Conservation (phyloP, 495 filamentous ascomycete species). For the Neurospora sp. region DNA sequence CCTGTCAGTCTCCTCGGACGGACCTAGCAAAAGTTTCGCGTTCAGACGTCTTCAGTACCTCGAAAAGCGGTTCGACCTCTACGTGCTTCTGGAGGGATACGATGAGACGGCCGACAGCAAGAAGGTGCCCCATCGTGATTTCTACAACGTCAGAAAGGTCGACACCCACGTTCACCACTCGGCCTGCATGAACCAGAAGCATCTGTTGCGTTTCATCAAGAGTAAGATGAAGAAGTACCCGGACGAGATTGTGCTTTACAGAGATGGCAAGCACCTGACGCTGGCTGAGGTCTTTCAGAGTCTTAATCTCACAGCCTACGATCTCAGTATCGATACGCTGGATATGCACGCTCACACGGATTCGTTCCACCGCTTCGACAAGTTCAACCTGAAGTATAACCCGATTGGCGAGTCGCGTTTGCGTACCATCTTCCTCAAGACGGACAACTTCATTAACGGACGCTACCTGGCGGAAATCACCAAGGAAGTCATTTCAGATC, state of each 20-base stretch:
- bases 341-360: constrained; percentile 99
- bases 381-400: constrained; percentile 99
- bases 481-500: constrained; percentile 93
- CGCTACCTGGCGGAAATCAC: constrained; percentile 96
- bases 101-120: constrained; percentile 98
- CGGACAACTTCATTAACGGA: constrained; percentile 93
- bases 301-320: constrained; percentile 93
- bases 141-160: constrained; percentile 97
- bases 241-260: constrained; percentile 84
- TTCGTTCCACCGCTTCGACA: constrained; percentile 97
- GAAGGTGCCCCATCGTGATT: constrained; percentile 91
- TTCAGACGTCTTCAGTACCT: constrained; percentile 90
- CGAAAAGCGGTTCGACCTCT: constrained; percentile 93
- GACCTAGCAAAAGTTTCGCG: constrained; percentile 92
- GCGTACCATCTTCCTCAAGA: constrained; percentile 94
- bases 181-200: constrained; percentile 99
- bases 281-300: constrained; percentile 91
- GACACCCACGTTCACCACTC: constrained; percentile 99
- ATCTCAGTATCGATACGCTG: constrained; percentile 94
- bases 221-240: constrained; percentile 98
- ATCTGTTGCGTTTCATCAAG: constrained; percentile 95
- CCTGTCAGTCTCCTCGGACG: constrained; percentile 77
- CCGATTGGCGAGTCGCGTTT: constrained; percentile 91
- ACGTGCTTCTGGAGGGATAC: constrained; percentile 86
- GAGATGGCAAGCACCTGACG: constrained; percentile 88